Evolutionary conservation across 331 rosid species (phyloP).

Genomic region (Arachis monticola): DNA sequence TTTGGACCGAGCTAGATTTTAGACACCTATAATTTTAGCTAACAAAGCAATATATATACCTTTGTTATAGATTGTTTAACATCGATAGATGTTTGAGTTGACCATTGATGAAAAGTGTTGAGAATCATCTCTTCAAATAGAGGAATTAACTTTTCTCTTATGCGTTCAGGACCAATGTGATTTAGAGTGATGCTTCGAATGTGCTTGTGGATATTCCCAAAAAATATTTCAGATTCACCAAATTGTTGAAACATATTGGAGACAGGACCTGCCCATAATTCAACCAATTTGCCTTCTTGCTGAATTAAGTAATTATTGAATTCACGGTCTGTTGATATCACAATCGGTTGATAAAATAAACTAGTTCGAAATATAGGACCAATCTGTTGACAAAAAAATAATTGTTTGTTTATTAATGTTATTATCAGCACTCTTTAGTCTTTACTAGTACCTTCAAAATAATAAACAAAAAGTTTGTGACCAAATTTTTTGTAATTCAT

Average conservation of each 20-base stretch:
- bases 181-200: conserved; percentile 21
- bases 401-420: too few relatives aligned
- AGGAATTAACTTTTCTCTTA: background rate
- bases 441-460: too few relatives aligned
- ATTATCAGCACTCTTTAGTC: too few relatives aligned
- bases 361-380: conserved; percentile 44
- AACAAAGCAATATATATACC: too few relatives aligned
- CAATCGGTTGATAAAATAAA: conserved; percentile 28
- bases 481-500: too few relatives aligned
- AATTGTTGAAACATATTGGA: too few relatives aligned
- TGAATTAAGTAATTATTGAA: conserved; percentile 27
- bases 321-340: conserved; percentile 38
- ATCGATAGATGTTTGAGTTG: background rate
- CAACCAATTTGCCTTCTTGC: conserved; percentile 42
- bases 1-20: too few relatives aligned
- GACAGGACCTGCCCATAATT: conserved; percentile 31
- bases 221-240: too few relatives aligned
- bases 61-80: background rate
- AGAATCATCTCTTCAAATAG: background rate
- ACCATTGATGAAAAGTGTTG: background rate
- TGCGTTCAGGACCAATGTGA: conserved; percentile 41
- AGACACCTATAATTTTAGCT: too few relatives aligned
- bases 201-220: conserved; percentile 22
- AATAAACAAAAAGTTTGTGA: too few relatives aligned
- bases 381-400: conserved; percentile 16